Conservation (phyloP, 169 alveolate genomes). For the Plasmodium coatneyi region DNA sequence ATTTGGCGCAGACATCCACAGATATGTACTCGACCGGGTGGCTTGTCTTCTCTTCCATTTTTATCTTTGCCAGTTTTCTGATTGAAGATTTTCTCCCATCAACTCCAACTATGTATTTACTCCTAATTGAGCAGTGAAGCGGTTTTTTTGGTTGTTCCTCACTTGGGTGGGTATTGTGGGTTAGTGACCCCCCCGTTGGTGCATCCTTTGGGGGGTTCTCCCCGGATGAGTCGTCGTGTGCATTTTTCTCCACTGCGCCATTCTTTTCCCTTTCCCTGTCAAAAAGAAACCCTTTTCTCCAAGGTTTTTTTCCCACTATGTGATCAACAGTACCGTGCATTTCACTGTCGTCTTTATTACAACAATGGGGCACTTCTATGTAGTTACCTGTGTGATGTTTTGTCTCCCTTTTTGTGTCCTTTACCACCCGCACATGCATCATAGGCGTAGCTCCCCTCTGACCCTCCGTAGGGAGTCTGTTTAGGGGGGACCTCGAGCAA, state of each 20-base stretch:
- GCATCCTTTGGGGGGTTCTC: background rate
- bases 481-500: background rate
- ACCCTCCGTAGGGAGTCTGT: background rate
- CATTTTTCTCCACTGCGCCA: background rate
- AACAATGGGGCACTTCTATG: background rate
- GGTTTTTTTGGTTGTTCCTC: background rate
- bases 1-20: conserved; percentile 46
- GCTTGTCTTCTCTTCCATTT: conserved; percentile 13
- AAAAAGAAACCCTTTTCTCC: background rate
- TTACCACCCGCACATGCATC: background rate
- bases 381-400: background rate
- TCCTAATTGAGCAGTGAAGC: background rate
- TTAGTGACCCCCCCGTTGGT: background rate
- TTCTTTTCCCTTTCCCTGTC: background rate
- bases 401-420: background rate
- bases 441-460: background rate
- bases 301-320: background rate
- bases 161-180: background rate
- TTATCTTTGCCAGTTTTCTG: conserved; percentile 20
- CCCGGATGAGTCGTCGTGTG: background rate
- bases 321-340: background rate
- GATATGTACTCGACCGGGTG: conserved; percentile 16
- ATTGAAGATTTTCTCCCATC: conserved; percentile 32
- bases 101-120: conserved; percentile 33
- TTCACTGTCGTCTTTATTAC: background rate